Base-by-base conservation (phyloP, 176 grass and related monocot species). In the Oropetium thomaeum region DNA sequence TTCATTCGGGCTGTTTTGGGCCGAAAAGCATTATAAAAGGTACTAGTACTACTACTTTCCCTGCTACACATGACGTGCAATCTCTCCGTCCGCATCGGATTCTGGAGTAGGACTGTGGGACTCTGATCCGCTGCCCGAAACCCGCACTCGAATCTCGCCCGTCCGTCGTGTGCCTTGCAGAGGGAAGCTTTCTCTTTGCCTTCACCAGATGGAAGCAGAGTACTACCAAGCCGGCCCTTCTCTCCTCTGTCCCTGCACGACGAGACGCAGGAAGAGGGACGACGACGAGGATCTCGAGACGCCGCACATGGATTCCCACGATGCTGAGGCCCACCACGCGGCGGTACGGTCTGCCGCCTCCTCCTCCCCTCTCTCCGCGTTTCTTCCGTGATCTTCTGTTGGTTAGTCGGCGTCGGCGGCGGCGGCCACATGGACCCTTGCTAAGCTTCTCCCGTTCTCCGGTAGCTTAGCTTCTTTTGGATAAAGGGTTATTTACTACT, bases 181-280 rank as follows among this genome's bases (percentile, higher is more conserved):
- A n/a, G n/a, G 55, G 17, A 59, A 9, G 45, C 44, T 25, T 30
- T 57, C 26, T n/a, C 55, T 13, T 30, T 23, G 33, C 11, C 58
- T 15, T 31, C 33, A 20, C 58, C 29, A 35, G 59, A 76, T 76
- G 74, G 74, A 76, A 76, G 58, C 73, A 34, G 58, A 64, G 74
- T 16, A 63, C 42, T 20, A 61, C n/a, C 20, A 64, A 15, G 15
- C 58, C 40, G 28, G 31, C 54, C 1, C 57, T 15, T 8, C 72
- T 37, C 27, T 32, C 55, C 57, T 76, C 59, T 65, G 74, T 20
- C 60, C 74, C 20, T 26, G 13, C 42, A 15, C 42, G 60, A 65
- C 43, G 47, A 47, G 74, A 13, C 74, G 74, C 43, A 77, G 74
- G 74, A 77, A 77, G 59, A 51, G 74, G 60, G 41, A 7, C 9